These are phyloP conservation scores for Przewalskia tangutica DNA, from an alignment of 257 asterid genomes.

Conservation along the genomic window DNA sequence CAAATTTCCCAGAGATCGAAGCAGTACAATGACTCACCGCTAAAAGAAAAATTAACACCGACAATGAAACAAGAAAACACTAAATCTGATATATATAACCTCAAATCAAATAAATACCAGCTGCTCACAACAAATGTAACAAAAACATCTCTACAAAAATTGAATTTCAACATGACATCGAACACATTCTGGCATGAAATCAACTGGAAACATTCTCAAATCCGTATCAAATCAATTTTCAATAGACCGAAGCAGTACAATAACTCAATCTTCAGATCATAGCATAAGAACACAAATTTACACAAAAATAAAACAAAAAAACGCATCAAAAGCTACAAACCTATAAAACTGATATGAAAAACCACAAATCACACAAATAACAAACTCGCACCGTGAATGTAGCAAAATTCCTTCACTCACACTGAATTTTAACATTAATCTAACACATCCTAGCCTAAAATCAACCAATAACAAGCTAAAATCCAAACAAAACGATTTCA, in stretches of 20 bases:
- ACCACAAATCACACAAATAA: not conserved
- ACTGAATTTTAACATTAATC: not conserved
- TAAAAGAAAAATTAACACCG: not conserved
- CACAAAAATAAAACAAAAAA: too few relatives aligned
- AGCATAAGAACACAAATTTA: not conserved
- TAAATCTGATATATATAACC: not conserved
- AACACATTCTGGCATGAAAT: not conserved
- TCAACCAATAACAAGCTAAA: not conserved
- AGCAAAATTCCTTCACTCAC: not conserved
- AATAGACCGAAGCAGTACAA: not conserved
- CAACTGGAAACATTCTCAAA: not conserved
- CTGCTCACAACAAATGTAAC: not conserved
- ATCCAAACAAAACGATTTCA: not conserved
- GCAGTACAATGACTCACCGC: constrained; percentile 13
- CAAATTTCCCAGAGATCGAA: not conserved
- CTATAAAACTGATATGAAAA: not conserved
- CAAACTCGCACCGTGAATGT: not conserved
- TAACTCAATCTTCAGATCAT: constrained; percentile 23
- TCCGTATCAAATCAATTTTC: not conserved
- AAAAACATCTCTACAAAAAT: not conserved
- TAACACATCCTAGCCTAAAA: not conserved
- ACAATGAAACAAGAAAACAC: not conserved
- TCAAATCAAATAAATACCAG: not conserved
- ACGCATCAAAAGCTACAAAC: not conserved
- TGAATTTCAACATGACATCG: not conserved